Base-by-base conservation (phyloP, 768 basidiomycete genomes). In the Rubroboletus pulcherrimus region DNA sequence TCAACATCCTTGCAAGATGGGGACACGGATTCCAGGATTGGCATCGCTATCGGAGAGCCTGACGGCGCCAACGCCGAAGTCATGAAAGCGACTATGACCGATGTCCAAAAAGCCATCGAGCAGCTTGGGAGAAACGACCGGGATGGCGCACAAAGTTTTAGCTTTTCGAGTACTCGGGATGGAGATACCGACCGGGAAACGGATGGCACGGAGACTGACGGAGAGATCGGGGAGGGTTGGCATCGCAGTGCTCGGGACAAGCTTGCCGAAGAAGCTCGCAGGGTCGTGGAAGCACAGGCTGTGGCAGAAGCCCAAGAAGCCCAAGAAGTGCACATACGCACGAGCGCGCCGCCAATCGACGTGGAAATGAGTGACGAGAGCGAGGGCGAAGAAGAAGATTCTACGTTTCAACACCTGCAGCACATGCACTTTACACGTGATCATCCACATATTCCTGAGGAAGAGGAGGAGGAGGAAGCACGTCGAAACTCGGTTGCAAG, bases 31-130 rank as follows among this genome's bases (percentile, higher is more conserved):
- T 57, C 68, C n/a, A 66, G 60, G 41, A 64, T 66, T 51, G 66
- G 62, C 12, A 66, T 75, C 14, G 59, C 61, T 33, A 58, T 56
- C 31, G 71, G 59, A 46, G 69, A 53, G 41, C 67, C 56, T 39
- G 66, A 53, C 50, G 46, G 41, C 43, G 56, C 37, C 30, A 63
- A 80, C 43, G 79, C 74, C 14, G 83, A 82, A 57, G 81, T 89
- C 54, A 93, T 96, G 89, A 82, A 83, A 38, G 90, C 87, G 2
- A 96, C 93, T 2, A 80, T 95, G 79, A 92, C 88, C 3, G 92
- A 95, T 54, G 90, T 96, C 7, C 90, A 96, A 70, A 76, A 90
- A 60, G 93, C 92, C 19, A 93, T 95, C 63, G 90, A 94, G 57
- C 90, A 93, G 63, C 84, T 93, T 26, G 89, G 86, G 8, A 75